Base-by-base conservation (phyloP, 331 rosid species). In the Rosa hybrid region DNA sequence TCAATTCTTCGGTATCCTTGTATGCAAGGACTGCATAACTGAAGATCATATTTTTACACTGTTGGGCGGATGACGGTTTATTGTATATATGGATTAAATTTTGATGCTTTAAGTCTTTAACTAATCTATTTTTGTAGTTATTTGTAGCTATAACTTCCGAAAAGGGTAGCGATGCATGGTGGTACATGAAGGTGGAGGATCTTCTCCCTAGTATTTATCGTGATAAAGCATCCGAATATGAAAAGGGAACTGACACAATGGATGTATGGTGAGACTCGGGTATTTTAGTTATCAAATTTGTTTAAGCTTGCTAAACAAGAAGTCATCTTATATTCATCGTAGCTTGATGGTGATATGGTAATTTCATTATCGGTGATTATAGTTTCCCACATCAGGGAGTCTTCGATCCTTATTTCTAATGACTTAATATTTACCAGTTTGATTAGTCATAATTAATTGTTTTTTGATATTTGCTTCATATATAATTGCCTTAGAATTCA, bases 231-330 rank as follows among this genome's bases (percentile, higher is more conserved):
- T 88, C 97, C 46, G 94, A 96, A 57, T 96, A 90, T 84, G 99
- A 93, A 80, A 93, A 96, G 84, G 98, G 99, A 76, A 90, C 97
- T 53, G 99, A 96, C 83, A 96, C 99, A 67, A 96, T 96, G 99
- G 99, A 96, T 84, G 99, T 96, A 50, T 96, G 99, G 99, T 96
- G 93, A 86, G 99, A 96, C 90, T 96, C 98, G 83, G 98, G 99
- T 96, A 88, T 59, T 49, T 27, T 20, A 25, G 9, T 3, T 41
- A 0, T 25, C 23, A 42, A 14, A 11, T n/a, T 30, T 44, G 12
- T 62, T 23, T 79, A 20, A 75, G 38, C 64, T 81, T 65, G 23
- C 78, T 50, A 30, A 39, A 39, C 11, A 65, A 23, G 23, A 34
- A 80, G 25, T 60, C 23, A 25, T 57, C 34, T 56, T 45, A 57